Conservation (phyloP, 352 stramenopile genomes). For the Plasmopara muralis region DNA sequence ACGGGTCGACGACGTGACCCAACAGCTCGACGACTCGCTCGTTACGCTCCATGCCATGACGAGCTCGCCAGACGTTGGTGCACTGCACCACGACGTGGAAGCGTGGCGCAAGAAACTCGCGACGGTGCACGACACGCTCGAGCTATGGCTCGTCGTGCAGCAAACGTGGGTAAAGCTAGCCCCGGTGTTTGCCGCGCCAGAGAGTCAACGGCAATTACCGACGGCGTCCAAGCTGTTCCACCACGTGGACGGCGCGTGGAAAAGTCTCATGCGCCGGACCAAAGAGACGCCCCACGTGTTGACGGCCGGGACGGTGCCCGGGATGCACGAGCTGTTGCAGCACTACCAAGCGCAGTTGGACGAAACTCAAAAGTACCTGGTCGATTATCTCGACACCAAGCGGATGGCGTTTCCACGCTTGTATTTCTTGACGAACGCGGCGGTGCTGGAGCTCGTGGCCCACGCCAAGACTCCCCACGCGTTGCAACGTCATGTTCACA, state of each 20-base stretch:
- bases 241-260: slow-evolving; percentile 88
- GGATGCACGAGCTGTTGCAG: slow-evolving; percentile 77
- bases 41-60: slow-evolving; percentile 92
- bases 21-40: slow-evolving; percentile 89
- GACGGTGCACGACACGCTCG: slow-evolving; percentile 76
- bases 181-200: slow-evolving; percentile 83
- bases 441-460: slow-evolving; percentile 91
- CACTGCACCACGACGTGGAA: slow-evolving; percentile 88
- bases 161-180: slow-evolving; percentile 88
- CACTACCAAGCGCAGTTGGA: slow-evolving; percentile 85
- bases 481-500: slow-evolving; percentile 91
- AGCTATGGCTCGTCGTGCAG: slow-evolving; percentile 85
- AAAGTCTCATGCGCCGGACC: slow-evolving; percentile 86
- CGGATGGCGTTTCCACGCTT: slow-evolving; percentile 90
- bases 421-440: slow-evolving; percentile 95
- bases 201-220: slow-evolving; percentile 89
- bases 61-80: slow-evolving; percentile 86
- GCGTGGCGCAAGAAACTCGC: slow-evolving; percentile 81
- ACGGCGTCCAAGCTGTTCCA: slow-evolving; percentile 88
- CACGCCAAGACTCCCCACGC: slow-evolving; percentile 93
- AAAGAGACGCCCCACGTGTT: slow-evolving; percentile 84
- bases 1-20: slow-evolving; percentile 87
- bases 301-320: slow-evolving; percentile 67
- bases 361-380: slow-evolving; percentile 88
- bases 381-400: slow-evolving; percentile 91